Evolutionary conservation across 2,329 filamentous ascomycete genomes (phyloP).

Genomic region (Hypoxylon sp.): DNA sequence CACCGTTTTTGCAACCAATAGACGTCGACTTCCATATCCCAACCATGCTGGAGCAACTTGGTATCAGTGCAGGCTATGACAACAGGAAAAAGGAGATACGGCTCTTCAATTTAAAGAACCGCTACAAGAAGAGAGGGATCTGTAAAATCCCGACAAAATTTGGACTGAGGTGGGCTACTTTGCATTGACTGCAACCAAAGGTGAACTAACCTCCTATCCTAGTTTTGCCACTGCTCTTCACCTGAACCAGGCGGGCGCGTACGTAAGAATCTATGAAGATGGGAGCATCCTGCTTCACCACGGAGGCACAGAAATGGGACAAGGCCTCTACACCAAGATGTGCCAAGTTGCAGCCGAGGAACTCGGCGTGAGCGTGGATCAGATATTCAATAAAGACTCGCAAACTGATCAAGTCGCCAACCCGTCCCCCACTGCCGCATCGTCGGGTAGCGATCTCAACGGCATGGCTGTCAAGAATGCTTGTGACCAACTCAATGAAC

Average conservation of each 20-base stretch:
- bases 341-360: slow-evolving; percentile 93
- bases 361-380: slow-evolving; percentile 80
- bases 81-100: slow-evolving; percentile 76
- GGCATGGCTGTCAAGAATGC: slow-evolving; percentile 95
- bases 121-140: slow-evolving; percentile 91
- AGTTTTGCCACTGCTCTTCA: slow-evolving; percentile 85
- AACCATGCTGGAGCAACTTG: slow-evolving; percentile 90
- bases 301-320: slow-evolving; percentile 96
- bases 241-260: slow-evolving; percentile 91
- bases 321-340: slow-evolving; percentile 97
- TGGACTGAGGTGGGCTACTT: slow-evolving; percentile 76
- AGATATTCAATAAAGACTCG: slow-evolving; percentile 91
- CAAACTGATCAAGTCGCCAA: slow-evolving; percentile 96
- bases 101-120: slow-evolving; percentile 84
- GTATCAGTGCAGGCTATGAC: slow-evolving; percentile 79
- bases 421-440: slow-evolving; percentile 90
- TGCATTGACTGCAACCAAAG: too few relatives aligned
- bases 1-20: slow-evolving; percentile 89
- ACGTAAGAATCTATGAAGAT: slow-evolving; percentile 97
- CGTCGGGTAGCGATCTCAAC: slow-evolving; percentile 92
- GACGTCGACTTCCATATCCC: slow-evolving; percentile 90
- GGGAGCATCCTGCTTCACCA: slow-evolving; percentile 91
- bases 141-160: slow-evolving; percentile 95
- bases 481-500: slow-evolving; percentile 87
- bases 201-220: slow-evolving; percentile 3